A percentile compares a stretch with the other conserved stretches of the same genome.
These are phyloP conservation scores for Daphne laureola DNA, from an alignment of 441 rosid species.

Conservation along the genomic window DNA sequence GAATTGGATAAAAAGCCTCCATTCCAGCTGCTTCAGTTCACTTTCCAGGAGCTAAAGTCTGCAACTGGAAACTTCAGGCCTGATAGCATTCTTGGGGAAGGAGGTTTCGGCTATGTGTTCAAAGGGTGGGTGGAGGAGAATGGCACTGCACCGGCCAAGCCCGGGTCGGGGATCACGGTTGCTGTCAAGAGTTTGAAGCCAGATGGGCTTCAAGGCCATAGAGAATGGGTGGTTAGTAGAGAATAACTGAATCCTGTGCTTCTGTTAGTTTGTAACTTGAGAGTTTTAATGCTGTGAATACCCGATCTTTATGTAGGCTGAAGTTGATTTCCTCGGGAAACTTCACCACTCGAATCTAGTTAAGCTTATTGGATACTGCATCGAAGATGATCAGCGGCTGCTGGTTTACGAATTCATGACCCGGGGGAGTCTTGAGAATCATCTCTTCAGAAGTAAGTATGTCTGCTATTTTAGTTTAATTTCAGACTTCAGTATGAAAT, in stretches of 20 bases:
- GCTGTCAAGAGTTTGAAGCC: conserved; percentile 50
- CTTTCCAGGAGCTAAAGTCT: conserved; percentile 43
- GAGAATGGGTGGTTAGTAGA: conserved; percentile 46
- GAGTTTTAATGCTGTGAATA: conserved; percentile 4
- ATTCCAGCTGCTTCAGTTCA: conserved; percentile 43
- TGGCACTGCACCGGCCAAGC: conserved; percentile 42
- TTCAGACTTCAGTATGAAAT: not conserved
- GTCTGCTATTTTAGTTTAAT: not conserved
- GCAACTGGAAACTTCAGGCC: conserved; percentile 48
- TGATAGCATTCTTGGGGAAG: conserved; percentile 48
- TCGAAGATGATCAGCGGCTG: conserved; percentile 38
- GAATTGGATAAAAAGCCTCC: conserved; percentile 21
- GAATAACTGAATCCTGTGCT: conserved; percentile 15
- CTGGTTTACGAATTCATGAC: conserved; percentile 49
- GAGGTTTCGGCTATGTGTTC: conserved; percentile 48
- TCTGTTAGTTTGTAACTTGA: conserved; percentile 31
- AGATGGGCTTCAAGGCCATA: conserved; percentile 49
- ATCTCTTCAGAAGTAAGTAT: conserved; percentile 46
- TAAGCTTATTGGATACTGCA: conserved; percentile 46
- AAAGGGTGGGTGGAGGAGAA: conserved; percentile 52
- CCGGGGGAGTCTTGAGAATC: conserved; percentile 52
- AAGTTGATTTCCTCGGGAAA: conserved; percentile 47
- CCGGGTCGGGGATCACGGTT: conserved; percentile 43
- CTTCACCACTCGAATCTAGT: conserved; percentile 54
- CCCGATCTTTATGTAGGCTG: conserved; percentile 31